Conservation (phyloP, 2,329 filamentous ascomycete genomes). For the Exophiala phaeomuriformis region DNA sequence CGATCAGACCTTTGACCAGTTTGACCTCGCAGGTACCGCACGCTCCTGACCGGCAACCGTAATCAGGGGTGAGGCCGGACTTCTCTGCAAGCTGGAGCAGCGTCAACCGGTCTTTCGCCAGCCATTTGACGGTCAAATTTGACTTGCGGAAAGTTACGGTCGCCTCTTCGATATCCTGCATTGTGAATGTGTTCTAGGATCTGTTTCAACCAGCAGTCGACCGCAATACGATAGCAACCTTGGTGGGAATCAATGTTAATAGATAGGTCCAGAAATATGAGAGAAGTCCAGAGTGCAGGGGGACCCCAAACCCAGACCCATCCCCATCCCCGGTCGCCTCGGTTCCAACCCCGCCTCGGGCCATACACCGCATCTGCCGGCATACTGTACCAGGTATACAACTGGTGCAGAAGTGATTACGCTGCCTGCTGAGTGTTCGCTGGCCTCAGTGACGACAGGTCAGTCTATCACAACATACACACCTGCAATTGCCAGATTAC, state of each 20-base stretch:
- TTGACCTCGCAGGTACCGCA: slow-evolving; percentile 23
- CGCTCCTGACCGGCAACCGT: slow-evolving; percentile 20
- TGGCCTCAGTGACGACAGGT: no score
- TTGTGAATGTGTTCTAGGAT: neutral
- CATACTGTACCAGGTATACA: no score
- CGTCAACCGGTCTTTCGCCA: slow-evolving; percentile 18
- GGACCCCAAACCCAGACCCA: no score
- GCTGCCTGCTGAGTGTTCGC: no score
- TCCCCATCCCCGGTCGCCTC: no score
- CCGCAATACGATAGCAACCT: neutral
- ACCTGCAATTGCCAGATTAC: no score
- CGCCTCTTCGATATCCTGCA: slow-evolving; percentile 25
- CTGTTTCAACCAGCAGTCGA: neutral
- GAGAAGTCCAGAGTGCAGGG: no score
- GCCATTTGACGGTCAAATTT: slow-evolving; percentile 19
- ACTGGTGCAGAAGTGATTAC: no score
- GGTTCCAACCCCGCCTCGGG: no score
- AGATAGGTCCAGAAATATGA: no score
- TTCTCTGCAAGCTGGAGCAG: slow-evolving; percentile 22
- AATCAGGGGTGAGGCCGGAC: slow-evolving; percentile 21
- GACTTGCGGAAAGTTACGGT: slow-evolving; percentile 22
- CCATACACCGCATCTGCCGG: no score
- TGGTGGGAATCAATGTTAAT: neutral
- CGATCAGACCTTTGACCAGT: slow-evolving; percentile 19
- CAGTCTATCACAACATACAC: no score